Evolutionary conservation across 2,329 filamentous ascomycete genomes (phyloP).

Genomic region (Fusarium nematophilum): DNA sequence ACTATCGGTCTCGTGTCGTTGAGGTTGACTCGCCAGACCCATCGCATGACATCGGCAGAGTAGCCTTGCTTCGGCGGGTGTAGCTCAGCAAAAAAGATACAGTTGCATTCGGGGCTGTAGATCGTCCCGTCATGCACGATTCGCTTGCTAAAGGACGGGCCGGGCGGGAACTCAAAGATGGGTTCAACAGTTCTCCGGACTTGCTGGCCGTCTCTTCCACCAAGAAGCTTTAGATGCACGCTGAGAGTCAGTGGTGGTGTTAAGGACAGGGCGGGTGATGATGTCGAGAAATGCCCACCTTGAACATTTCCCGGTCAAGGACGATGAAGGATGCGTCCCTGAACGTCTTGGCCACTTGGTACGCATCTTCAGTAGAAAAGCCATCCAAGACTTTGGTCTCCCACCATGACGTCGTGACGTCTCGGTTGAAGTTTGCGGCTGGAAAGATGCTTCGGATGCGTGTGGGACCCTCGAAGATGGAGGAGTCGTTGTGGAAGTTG

Average conservation of each 20-base stretch:
- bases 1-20: slow-evolving; percentile 8
- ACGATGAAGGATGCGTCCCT: background rate
- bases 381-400: slow-evolving; percentile 3
- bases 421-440: slow-evolving; percentile 27
- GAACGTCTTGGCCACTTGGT: background rate
- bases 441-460: slow-evolving; percentile 26
- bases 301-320: background rate
- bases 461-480: too few species aligned
- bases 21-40: slow-evolving; percentile 26
- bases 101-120: slow-evolving; percentile 29
- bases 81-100: slow-evolving; percentile 27
- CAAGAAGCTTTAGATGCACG: too few species aligned
- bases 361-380: background rate
- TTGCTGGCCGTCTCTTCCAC: background rate
- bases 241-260: too few species aligned
- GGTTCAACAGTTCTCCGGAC: background rate
- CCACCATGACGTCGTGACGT: slow-evolving; percentile 29
- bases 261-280: background rate
- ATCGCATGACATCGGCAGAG: slow-evolving; percentile 20
- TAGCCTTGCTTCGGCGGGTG: slow-evolving; percentile 26
- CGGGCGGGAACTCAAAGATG: slow-evolving; percentile 20
- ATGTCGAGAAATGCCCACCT: background rate
- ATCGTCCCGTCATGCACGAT: slow-evolving; percentile 27
- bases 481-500: too few species aligned
- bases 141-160: slow-evolving; percentile 20